These are phyloP conservation scores for Geotrichum aggregatum DNA, from an alignment of 1,139 yeast species.

Conservation along the genomic window DNA sequence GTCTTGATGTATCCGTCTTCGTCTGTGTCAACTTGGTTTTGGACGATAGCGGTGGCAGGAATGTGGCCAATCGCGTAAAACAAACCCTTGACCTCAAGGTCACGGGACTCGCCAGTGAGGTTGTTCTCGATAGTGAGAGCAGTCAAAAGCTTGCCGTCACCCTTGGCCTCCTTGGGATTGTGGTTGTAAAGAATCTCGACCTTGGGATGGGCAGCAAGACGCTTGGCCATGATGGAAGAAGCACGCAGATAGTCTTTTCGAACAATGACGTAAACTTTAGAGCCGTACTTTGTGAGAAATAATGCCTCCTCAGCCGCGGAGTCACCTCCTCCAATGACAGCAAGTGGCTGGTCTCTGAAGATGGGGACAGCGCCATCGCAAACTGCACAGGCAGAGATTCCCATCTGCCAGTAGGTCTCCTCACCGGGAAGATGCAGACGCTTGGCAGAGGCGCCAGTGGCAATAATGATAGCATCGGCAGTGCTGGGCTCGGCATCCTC, in stretches of 20 bases:
- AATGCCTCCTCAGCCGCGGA: slow-evolving; percentile 98
- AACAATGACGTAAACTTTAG: slow-evolving; percentile 87
- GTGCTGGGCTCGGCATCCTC: slow-evolving; percentile 80
- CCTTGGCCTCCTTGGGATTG: slow-evolving; percentile 81
- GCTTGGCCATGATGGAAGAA: slow-evolving; percentile 91
- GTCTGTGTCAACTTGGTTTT: slow-evolving; percentile 76
- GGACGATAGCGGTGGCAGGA: slow-evolving; percentile 85
- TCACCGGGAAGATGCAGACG: slow-evolving; percentile 93
- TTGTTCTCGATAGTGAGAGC: slow-evolving; percentile 52
- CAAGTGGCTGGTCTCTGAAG: slow-evolving; percentile 94
- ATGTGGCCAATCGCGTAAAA: slow-evolving; percentile 97
- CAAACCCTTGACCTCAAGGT: slow-evolving; percentile 79
- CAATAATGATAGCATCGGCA: slow-evolving; percentile 85
- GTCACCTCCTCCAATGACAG: slow-evolving; percentile 98
- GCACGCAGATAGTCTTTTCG: slow-evolving; percentile 95
- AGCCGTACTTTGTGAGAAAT: slow-evolving; percentile 92
- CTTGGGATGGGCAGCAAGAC: slow-evolving; percentile 78
- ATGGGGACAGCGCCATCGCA: slow-evolving; percentile 99
- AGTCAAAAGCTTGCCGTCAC: slow-evolving; percentile 65
- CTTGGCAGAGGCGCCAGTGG: slow-evolving; percentile 97
- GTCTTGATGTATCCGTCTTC: slow-evolving; percentile 85
- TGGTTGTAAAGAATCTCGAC: slow-evolving; percentile 87
- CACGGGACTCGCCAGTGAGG: slow-evolving; percentile 62
- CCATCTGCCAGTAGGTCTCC: slow-evolving; percentile 97
- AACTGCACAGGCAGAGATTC: slow-evolving; percentile 98